phyloP scores from a whole-genome alignment of 2,329 filamentous ascomycete species.

The Ophiostoma fasciatum region DNA sequence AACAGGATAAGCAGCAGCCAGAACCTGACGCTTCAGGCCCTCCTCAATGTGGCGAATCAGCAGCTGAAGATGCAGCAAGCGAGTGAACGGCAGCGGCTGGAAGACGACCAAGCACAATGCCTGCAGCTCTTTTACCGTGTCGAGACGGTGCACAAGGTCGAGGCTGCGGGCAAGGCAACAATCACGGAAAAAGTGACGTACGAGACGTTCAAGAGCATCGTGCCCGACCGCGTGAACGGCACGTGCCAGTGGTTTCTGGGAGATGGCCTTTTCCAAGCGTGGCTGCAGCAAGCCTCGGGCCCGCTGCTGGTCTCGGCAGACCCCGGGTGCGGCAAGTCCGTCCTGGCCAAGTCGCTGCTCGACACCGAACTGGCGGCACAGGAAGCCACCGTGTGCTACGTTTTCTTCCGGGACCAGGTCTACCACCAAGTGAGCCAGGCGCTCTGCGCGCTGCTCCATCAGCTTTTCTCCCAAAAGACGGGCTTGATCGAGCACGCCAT shows the following conservation, averaged over 20 bases:
- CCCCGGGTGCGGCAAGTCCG: conserved; percentile 25
- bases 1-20: neutral
- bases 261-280: conserved; percentile 17
- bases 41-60: neutral
- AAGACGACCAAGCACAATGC: neutral
- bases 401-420: conserved; percentile 27
- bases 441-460: conserved; percentile 25
- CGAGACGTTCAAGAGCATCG: conserved; percentile 18
- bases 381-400: conserved; percentile 22
- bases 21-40: neutral
- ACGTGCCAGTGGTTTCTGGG: conserved; percentile 21
- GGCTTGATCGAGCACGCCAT: conserved; percentile 20
- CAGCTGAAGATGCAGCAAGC: neutral
- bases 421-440: conserved; percentile 21
- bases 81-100: neutral
- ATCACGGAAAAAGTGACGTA: conserved; percentile 12
- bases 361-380: conserved; percentile 14
- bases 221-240: conserved; percentile 13
- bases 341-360: conserved; percentile 20
- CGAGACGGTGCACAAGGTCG: no score
- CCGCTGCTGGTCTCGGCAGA: conserved; percentile 23
- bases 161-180: no score
- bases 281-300: conserved; percentile 16
- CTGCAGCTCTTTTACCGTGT: neutral
- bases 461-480: conserved; percentile 20